Base-by-base conservation (phyloP, 305 asterid species). In the Fraxinus nigra region DNA sequence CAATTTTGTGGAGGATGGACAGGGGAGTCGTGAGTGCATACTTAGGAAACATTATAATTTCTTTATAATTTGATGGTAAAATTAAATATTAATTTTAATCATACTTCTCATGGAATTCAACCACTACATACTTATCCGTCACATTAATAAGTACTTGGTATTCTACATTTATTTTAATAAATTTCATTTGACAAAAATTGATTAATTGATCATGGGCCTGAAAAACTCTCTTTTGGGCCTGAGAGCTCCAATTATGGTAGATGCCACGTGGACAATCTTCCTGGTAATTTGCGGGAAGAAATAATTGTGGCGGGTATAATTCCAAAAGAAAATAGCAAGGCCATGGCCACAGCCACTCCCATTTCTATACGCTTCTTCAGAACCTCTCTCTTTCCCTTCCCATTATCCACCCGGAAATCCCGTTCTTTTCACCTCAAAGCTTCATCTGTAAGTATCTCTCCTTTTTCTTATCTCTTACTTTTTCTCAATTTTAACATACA, bases 381-480 rank as follows among this genome's bases (percentile, higher is more conserved):
- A 81, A 79, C 85, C 72, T 63, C 92, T 77, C 81, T 69, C 56
- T 75, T 79, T 75, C 92, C 18, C 20, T 63, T 87, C 65, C 76
- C 80, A 30, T 69, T 89, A 46, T 80, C 82, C 87, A 75, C 86
- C 61, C 51, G 85, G 30, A 92, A 86, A 78, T 67, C 83, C 40
- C 79, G 22, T 56, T 67, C 88, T 67, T 76, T 87, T 81, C 74
- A 59, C 84, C 82, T 86, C 73, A 91, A 84, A 93, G 90, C 97
- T 61, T 86, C 93, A 54, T 43, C 86, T 76, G 97, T 89, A 82
- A 54, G 78, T 40, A 6, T 18, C 20, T 34, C 18, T 32, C 61
- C 18, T 48, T 18, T 24, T 65, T 81, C 78, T 65, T 28, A 56
- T 75, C 37, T 35, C 69, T 6, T 24, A 30, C 34, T 46, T 16